Evolutionary conservation across 148 eudicot species (phyloP).

Genomic region (Silene latifolia): DNA sequence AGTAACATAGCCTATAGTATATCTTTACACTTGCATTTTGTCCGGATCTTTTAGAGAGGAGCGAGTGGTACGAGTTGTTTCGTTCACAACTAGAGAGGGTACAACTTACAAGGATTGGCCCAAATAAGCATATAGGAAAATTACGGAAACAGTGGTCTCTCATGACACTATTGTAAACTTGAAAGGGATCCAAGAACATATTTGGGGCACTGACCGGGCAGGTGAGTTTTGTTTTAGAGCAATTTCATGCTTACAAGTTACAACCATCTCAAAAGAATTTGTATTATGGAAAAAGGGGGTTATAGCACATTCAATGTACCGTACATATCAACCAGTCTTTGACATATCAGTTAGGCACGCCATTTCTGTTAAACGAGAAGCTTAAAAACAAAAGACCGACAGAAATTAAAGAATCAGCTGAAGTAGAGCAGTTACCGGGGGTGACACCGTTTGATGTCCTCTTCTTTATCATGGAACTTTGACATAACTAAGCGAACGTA

Average conservation of each 20-base stretch:
- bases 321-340: neutral
- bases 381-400: neutral
- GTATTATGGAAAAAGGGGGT: too few relatives aligned
- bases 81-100: neutral
- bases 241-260: too few relatives aligned
- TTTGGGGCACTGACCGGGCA: too few relatives aligned
- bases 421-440: constrained; percentile 58
- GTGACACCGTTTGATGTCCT: constrained; percentile 60
- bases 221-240: too few relatives aligned
- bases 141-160: neutral
- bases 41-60: neutral
- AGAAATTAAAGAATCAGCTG: neutral
- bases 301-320: neutral
- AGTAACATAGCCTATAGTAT: too few relatives aligned
- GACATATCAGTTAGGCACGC: neutral
- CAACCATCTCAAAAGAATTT: too few relatives aligned
- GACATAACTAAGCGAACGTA: constrained; percentile 89
- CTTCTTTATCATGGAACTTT: constrained; percentile 45
- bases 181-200: neutral
- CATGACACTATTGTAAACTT: too few relatives aligned
- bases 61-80: neutral
- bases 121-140: neutral
- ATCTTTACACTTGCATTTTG: neutral
- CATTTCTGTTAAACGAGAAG: neutral
- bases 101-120: neutral